Percentiles rank a stretch among this genome's conserved stretches.
Evolutionary conservation across 1,284 basidiomycete species (phyloP).

Genomic region (Sphaerobolus stellatus): DNA sequence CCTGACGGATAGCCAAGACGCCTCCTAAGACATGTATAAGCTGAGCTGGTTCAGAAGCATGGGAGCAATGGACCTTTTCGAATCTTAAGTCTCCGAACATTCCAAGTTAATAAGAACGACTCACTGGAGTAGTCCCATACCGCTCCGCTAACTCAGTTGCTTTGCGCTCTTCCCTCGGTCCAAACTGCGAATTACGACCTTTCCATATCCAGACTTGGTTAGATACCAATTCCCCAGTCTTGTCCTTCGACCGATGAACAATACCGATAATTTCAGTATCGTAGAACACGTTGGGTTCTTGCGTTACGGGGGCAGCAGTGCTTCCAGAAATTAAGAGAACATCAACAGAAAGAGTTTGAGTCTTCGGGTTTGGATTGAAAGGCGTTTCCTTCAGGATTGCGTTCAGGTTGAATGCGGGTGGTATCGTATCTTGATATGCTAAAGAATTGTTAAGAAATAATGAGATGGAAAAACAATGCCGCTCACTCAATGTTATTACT

Average conservation of each 20-base stretch:
- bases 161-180: conserved; percentile 62
- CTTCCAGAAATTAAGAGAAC: conserved; percentile 57
- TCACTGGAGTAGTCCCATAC: conserved; percentile 63
- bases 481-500: neutral
- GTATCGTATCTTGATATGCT: conserved; percentile 45
- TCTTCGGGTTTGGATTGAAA: conserved; percentile 37
- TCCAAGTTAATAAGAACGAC: conserved; percentile 18
- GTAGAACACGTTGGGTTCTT: conserved; percentile 58
- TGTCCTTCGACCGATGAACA: conserved; percentile 65
- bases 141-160: conserved; percentile 66
- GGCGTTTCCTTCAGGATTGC: conserved; percentile 30
- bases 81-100: neutral
- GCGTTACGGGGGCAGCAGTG: conserved; percentile 43
- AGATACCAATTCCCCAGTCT: conserved; percentile 59
- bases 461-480: neutral
- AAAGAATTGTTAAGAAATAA: neutral
- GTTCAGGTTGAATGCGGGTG: conserved; percentile 52
- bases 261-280: conserved; percentile 68
- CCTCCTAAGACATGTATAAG: conserved; percentile 65
- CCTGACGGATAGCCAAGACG: conserved; percentile 66
- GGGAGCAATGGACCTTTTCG: conserved; percentile 45
- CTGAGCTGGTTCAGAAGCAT: conserved; percentile 60
- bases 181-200: conserved; percentile 51
- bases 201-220: conserved; percentile 75
- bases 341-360: conserved; percentile 67